Evolutionary conservation across 2,329 filamentous ascomycete genomes (phyloP), one percentile per base, ranked within the genome.

Genomic region (Cercospora janseana): DNA sequence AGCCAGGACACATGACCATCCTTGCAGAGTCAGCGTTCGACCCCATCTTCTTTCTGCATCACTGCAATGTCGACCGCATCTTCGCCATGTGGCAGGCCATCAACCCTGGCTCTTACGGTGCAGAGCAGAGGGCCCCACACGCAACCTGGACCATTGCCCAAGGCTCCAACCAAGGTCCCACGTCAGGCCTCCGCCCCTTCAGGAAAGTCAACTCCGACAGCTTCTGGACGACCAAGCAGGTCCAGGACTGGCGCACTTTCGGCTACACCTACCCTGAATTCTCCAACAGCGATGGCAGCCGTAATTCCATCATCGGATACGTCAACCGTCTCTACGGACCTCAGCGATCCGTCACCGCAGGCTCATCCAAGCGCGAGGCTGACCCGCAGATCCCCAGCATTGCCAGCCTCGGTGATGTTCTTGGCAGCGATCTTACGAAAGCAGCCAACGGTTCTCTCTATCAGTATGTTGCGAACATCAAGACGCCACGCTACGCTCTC

Each of bases 221-320:
- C 3, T 87, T 86, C 67, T 90, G 85, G 82, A 85, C 78, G 7
- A 85, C 85, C 1, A 77, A 82, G 50, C 75, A 73, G 54, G 76
- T 82, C 15, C 77, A 82, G 20, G 73, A 79, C 43, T 61, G 55
- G 54, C 75, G 75, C 31, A 72, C 72, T 2, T 86, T 93, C 67
- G 82, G 82, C 12, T 92, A 92, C 66, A 83, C 81, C 0, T 93
- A 93, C 64, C 76, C 82, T 0, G 87, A 92, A 58, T 79, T 82
- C 37, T 60, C 74, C n/a, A 70, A 66, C 57, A 67, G 60, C 56
- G 69, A 63, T 55, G 70, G 63, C 44, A 54, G 66, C 44, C 60
- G 66, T 0, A 65, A 67, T 2, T 66, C 75, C 1, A 75, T 91
- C 57, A 51, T 35, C 16, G 48, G 46, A 34, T 60, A 62, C 29